phyloP scores from a whole-genome alignment of 176 grass and related monocot genomes.

The Oryza glaberrima region DNA sequence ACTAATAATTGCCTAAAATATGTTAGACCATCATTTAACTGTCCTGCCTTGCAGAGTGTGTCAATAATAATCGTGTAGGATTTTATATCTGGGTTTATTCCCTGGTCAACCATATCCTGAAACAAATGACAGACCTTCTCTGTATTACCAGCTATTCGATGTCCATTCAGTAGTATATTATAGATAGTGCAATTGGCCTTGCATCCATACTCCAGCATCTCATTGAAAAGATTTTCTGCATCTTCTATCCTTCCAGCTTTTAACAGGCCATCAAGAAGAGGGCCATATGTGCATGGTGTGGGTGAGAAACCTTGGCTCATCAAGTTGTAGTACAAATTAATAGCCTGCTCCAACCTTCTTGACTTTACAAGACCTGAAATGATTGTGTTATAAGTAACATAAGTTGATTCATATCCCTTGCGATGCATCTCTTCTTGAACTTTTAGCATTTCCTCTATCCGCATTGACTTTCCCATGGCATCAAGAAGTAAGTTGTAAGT shows the following conservation, averaged over 20 bases:
- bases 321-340: constrained; percentile 74
- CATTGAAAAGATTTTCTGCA: constrained; percentile 70
- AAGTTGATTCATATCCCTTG: constrained; percentile 67
- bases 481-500: constrained; percentile 86
- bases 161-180: constrained; percentile 90
- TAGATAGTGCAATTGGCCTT: constrained; percentile 83
- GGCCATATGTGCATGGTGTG: constrained; percentile 88
- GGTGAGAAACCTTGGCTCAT: constrained; percentile 68
- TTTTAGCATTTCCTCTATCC: constrained; percentile 80
- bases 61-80: constrained; percentile 80
- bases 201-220: constrained; percentile 83
- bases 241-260: constrained; percentile 72
- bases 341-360: constrained; percentile 65
- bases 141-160: constrained; percentile 63
- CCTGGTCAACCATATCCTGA: constrained; percentile 63
- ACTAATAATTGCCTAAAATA: constrained; percentile 69
- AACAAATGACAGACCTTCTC: constrained; percentile 71
- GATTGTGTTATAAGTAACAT: constrained; percentile 86
- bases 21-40: constrained; percentile 63
- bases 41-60: constrained; percentile 60
- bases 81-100: constrained; percentile 92
- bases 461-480: constrained; percentile 79
- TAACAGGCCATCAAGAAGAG: constrained; percentile 84
- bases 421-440: constrained; percentile 73
- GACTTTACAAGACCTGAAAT: constrained; percentile 92